phyloP scores from a whole-genome alignment of 306 rosid species.

The Potentilla sterilis region DNA sequence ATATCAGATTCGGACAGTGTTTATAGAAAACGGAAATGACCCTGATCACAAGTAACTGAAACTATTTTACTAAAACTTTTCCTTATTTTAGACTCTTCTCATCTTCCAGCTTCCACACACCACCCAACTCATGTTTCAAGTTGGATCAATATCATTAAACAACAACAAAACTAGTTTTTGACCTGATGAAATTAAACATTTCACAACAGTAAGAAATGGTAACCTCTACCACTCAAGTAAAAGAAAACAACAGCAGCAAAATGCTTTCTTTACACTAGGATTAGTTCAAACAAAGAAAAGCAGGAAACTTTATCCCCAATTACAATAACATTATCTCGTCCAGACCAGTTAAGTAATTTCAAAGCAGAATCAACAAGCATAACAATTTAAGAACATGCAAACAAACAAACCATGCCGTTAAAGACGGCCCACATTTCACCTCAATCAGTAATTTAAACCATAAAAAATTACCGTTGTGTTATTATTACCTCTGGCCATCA shows the following conservation, averaged over 20 bases:
- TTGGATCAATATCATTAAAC: not conserved
- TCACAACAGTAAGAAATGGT: not conserved
- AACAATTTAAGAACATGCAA: not conserved
- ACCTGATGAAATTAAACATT: not conserved
- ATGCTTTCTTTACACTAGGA: too few species aligned
- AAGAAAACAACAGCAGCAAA: too few species aligned
- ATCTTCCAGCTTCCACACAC: not conserved
- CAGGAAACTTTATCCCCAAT: not conserved
- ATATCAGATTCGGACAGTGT: not conserved
- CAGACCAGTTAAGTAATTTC: not conserved
- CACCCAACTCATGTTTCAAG: not conserved
- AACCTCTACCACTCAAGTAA: not conserved
- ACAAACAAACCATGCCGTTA: not conserved
- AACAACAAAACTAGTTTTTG: not conserved
- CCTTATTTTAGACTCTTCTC: not conserved
- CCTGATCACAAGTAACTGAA: not conserved
- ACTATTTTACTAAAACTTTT: not conserved
- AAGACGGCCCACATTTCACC: not conserved
- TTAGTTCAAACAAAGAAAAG: not conserved
- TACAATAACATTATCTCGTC: not conserved
- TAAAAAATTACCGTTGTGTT: too few species aligned
- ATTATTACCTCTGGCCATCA: constrained; percentile 73
- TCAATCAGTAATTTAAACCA: too few species aligned
- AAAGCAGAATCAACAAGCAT: not conserved
- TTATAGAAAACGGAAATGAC: not conserved